Conservation (phyloP, 768 basidiomycete species). For the Phlebiopsis flavidoalba region DNA sequence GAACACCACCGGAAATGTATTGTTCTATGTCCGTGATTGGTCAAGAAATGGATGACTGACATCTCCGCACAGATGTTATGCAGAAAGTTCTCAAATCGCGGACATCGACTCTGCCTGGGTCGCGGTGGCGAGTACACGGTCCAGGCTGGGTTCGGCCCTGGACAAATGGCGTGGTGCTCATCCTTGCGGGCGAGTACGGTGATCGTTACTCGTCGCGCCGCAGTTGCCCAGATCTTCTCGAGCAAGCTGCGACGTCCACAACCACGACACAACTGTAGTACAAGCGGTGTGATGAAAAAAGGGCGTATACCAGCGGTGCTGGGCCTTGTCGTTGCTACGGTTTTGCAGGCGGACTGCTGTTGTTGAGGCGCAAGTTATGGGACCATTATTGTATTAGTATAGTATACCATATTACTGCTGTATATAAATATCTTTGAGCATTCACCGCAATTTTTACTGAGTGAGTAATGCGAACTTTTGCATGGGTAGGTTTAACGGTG, state of each 20-base stretch:
- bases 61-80: constrained; percentile 64
- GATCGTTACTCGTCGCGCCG: constrained; percentile 51
- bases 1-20: constrained; percentile 68
- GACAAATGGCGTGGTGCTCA: constrained; percentile 81
- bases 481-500: neutral
- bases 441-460: too few species aligned
- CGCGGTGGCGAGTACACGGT: constrained; percentile 86
- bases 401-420: too few species aligned
- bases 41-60: neutral
- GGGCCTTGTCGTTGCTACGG: too few species aligned
- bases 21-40: constrained; percentile 26
- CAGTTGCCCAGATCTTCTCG: constrained; percentile 49
- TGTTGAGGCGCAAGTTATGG: too few species aligned
- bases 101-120: constrained; percentile 78
- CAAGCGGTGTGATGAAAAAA: too few species aligned
- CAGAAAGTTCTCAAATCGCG: constrained; percentile 78
- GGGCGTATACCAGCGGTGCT: too few species aligned
- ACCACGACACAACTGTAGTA: neutral
- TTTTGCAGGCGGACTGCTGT: too few species aligned
- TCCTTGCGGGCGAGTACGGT: constrained; percentile 68
- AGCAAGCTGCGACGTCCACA: neutral
- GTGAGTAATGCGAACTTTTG: too few species aligned
- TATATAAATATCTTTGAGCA: too few species aligned
- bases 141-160: constrained; percentile 85
- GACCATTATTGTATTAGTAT: too few species aligned